Evolutionary conservation across 768 basidiomycete species (phyloP).

Genomic region (Mycena chlorophos): DNA sequence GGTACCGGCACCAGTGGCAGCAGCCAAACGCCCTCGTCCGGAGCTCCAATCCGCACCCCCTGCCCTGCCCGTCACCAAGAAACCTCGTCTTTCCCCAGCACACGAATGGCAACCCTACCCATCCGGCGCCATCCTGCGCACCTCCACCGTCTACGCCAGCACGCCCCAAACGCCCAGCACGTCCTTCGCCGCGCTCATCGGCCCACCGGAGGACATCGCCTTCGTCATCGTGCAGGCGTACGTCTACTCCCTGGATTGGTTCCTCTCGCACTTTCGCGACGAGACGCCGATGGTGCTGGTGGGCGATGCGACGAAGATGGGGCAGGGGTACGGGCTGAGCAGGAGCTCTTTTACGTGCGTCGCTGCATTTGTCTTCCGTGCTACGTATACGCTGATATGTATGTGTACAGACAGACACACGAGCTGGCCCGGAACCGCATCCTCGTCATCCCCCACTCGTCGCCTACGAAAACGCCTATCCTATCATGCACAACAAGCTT

Average conservation of each 20-base stretch:
- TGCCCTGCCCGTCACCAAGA: no score
- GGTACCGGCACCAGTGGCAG: no score
- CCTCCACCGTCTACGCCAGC: background rate
- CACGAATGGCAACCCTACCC: background rate
- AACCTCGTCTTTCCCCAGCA: no score
- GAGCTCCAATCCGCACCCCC: no score
- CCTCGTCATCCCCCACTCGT: background rate
- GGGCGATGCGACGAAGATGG: background rate
- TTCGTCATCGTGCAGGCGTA: background rate
- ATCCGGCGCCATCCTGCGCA: background rate
- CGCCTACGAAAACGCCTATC: background rate
- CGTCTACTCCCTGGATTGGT: background rate
- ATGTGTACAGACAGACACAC: background rate
- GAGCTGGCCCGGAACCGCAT: background rate
- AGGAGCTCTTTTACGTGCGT: background rate
- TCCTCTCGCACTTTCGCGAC: background rate
- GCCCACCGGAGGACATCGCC: background rate
- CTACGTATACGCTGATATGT: background rate
- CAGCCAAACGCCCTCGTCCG: no score
- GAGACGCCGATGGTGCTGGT: background rate
- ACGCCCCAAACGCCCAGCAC: background rate
- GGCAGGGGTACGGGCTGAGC: background rate
- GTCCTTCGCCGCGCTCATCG: background rate
- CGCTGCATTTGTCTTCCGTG: background rate
- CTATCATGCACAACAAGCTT: background rate